These are phyloP conservation scores for Paramecium octaurelia DNA, from an alignment of 73 alveolate genomes.

Conservation along the genomic window DNA sequence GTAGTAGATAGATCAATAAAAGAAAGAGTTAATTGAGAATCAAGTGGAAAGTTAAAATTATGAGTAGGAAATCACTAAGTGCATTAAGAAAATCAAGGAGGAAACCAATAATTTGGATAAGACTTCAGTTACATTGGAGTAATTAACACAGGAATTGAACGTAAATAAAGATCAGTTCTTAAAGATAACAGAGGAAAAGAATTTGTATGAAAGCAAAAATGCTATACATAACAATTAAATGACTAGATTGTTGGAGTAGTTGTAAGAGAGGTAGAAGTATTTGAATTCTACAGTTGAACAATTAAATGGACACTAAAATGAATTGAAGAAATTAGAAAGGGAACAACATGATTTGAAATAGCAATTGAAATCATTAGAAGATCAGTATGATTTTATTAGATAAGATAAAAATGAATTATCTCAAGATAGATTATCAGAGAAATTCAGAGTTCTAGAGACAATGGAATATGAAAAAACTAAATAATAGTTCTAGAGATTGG, in stretches of 20 bases:
- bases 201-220: not conserved
- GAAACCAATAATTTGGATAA: constrained; percentile 68
- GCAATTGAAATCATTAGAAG: constrained; percentile 17
- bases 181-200: constrained; percentile 19
- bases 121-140: constrained; percentile 6
- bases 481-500: not conserved
- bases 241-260: not conserved
- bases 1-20: constrained; percentile 62
- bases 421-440: not conserved
- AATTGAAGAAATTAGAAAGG: not conserved
- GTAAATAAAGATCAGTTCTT: constrained; percentile 55
- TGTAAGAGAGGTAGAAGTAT: constrained; percentile 1
- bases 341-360: not conserved
- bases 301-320: not conserved
- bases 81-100: constrained; percentile 65
- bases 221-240: not conserved
- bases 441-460: not conserved
- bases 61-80: constrained; percentile 68
- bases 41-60: constrained; percentile 60
- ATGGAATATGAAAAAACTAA: constrained; percentile 9
- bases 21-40: constrained; percentile 21
- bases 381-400: constrained; percentile 25
- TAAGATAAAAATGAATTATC: not conserved
- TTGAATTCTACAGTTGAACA: not conserved
- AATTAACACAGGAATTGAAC: constrained; percentile 62